A percentile compares a stretch with the other conserved stretches of the same genome.
Conservation (phyloP, 2,329 filamentous ascomycete species). For the Ophiocordyceps robertsii region DNA sequence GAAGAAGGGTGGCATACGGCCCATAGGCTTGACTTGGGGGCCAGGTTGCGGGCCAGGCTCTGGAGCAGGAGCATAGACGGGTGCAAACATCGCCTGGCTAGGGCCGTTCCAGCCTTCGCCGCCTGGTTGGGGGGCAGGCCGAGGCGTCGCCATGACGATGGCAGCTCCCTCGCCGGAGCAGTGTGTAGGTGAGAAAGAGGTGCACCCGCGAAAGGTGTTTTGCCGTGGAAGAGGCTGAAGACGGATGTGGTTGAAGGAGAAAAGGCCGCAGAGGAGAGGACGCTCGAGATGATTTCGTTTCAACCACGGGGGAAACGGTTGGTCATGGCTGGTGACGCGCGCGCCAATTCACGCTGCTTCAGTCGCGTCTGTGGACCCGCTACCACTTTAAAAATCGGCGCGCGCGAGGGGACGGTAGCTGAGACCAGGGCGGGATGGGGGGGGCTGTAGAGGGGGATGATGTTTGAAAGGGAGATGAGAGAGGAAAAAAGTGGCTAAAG, state of each 20-base stretch:
- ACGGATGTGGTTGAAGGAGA: too few species aligned
- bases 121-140: conserved; percentile 15
- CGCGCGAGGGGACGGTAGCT: too few species aligned
- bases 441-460: too few species aligned
- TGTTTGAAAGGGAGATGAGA: too few species aligned
- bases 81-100: conserved; percentile 15
- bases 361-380: too few species aligned
- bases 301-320: background rate
- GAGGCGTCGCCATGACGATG: conserved; percentile 23
- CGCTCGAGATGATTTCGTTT: too few species aligned
- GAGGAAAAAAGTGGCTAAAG: too few species aligned
- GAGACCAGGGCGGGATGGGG: too few species aligned
- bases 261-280: too few species aligned
- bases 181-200: background rate
- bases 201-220: background rate
- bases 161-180: background rate
- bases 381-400: conserved; percentile 12
- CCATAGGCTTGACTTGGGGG: conserved; percentile 49
- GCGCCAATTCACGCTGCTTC: too few species aligned
- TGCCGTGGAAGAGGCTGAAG: too few species aligned
- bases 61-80: conserved; percentile 10
- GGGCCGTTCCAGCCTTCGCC: conserved; percentile 17
- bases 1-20: conserved; percentile 35
- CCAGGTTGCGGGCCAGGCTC: conserved; percentile 25
- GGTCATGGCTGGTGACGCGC: too few species aligned